Evolutionary conservation across 169 alveolate genomes (phyloP).

Genomic region (Plasmodium gallinaceum): DNA sequence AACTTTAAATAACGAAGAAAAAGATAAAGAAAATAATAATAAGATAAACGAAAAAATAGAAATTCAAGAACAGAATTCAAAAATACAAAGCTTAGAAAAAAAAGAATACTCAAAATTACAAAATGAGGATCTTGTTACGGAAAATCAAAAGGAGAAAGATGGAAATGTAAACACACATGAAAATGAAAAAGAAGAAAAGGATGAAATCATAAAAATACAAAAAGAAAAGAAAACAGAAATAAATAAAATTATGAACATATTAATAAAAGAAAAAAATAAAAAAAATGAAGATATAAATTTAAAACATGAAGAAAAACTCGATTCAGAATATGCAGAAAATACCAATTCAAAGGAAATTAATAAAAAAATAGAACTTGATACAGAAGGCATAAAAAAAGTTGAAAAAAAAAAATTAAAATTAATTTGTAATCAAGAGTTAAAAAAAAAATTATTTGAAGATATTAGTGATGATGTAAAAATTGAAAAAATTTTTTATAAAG

Average conservation of each 20-base stretch:
- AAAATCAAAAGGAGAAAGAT: too few species aligned
- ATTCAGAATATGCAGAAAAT: background rate
- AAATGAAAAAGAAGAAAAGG: background rate
- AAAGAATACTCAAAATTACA: too few species aligned
- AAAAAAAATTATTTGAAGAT: conserved; percentile 59
- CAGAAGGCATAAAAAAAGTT: background rate
- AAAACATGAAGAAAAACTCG: background rate
- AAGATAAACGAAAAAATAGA: background rate
- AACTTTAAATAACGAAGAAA: background rate
- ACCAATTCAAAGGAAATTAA: background rate
- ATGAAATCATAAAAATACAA: background rate
- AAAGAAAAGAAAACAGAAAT: too few species aligned
- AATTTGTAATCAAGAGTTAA: conserved; percentile 34
- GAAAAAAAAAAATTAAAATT: conserved; percentile 49
- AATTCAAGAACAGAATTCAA: background rate
- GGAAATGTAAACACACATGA: too few species aligned
- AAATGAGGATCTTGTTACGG: too few species aligned
- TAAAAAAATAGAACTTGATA: background rate
- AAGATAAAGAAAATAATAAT: background rate
- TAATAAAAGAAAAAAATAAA: too few species aligned
- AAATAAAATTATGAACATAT: too few species aligned
- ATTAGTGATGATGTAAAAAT: conserved; percentile 57
- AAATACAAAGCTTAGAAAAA: too few species aligned
- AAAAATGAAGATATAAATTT: too few species aligned
- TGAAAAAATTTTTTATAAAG: conserved; percentile 53